Percentiles rank a stretch among this genome's conserved stretches.
phyloP scores from a whole-genome alignment of 2,329 filamentous ascomycete genomes.

The Zymoseptoria crescenta region DNA sequence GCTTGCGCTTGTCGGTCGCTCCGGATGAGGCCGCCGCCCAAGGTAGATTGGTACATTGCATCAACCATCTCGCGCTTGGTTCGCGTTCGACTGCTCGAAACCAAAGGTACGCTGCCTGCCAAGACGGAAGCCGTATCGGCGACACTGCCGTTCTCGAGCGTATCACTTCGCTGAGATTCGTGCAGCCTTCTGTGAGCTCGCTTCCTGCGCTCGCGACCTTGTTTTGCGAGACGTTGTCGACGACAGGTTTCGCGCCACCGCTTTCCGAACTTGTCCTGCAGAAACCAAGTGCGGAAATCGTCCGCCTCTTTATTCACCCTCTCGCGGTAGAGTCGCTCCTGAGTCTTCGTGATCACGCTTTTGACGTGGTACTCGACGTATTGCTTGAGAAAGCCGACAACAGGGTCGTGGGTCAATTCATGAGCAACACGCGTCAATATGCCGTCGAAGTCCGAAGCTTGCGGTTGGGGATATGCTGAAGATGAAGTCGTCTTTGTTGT shows the following conservation, averaged over 20 bases:
- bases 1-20: conserved; percentile 11
- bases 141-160: conserved; percentile 2
- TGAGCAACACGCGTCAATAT: conserved; percentile 29
- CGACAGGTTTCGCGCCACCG: conserved; percentile 33
- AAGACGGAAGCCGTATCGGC: conserved; percentile 8
- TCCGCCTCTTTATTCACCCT: conserved; percentile 23
- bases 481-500: conserved; percentile 8
- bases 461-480: conserved; percentile 7
- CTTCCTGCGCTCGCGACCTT: conserved; percentile 31
- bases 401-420: conserved; percentile 31
- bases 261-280: conserved; percentile 31
- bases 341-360: conserved; percentile 28
- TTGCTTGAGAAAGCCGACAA: conserved; percentile 38
- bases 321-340: conserved; percentile 28
- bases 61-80: conserved; percentile 12
- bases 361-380: conserved; percentile 36
- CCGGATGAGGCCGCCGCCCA: conserved; percentile 7
- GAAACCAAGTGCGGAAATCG: conserved; percentile 25
- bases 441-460: conserved; percentile 21
- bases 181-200: conserved; percentile 20
- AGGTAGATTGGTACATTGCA: conserved; percentile 17
- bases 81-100: neutral
- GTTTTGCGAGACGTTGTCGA: conserved; percentile 28
- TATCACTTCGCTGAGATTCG: conserved; percentile 13
- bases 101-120: neutral